Evolutionary conservation across 148 eudicot species (phyloP), one percentile per base, ranked within the genome.

Genomic region (Diospyros kaki): DNA sequence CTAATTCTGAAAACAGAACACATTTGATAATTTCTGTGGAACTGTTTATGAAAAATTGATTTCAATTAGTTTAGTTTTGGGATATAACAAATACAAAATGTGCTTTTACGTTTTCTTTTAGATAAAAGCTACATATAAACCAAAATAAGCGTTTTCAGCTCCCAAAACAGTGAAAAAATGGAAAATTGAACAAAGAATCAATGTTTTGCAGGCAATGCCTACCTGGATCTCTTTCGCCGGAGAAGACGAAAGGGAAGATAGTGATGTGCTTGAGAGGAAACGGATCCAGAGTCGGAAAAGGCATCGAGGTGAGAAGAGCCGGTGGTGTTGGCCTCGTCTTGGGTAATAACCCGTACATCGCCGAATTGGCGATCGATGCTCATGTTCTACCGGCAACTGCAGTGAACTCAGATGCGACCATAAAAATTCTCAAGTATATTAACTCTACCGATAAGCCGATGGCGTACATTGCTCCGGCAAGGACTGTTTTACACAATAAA

Each of bases 381-480:
- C 92, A 90, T 76, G 70, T 90, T 79, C 91, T 94, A 79, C 97
- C 98, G 0, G 96, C 93, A 11, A 90, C 95, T 0, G 90, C 91
- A 15, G 93, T 94, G 53, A 79, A 78, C 15, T 88, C 79, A 5
- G 58, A 17, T 3, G 51, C 83, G 17, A 84, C 84, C 1, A 58
- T 74, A 11, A 64, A 84, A 69, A 84, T 92, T 72, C 87, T 88
- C 45, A 43, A 82, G 3, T 91, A 94, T 75, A 91, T 94, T 71
- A 83, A 86, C 42, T 85, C 92, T 0, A 78, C 95, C 0, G 64
- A 18, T 18, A 50, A 78, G 4, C 93, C 95, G 1, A 79, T 4
- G 38, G 97, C 97, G 0, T 86, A 80, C 65, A 91, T 94, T 46
- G 4, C 54, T 55, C 89, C 91, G 0, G 89, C 84, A 42, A 52